A percentile compares a stretch with the other conserved stretches of the same genome.
Conservation (phyloP, 495 filamentous ascomycete species). For the Diplogelasinospora grovesii region DNA sequence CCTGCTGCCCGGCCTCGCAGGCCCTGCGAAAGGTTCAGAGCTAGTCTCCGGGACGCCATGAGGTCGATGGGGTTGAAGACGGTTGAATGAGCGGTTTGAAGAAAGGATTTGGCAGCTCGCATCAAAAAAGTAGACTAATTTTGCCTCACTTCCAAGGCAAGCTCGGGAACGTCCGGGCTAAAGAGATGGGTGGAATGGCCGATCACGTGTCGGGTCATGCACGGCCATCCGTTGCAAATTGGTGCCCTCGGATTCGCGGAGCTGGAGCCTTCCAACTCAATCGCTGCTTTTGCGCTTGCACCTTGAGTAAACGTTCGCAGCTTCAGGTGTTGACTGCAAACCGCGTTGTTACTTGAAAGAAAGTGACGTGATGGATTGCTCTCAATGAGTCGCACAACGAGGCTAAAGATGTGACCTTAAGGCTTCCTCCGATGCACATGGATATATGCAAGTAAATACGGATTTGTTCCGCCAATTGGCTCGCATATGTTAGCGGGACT, state of each 20-base stretch:
- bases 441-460: too few species aligned
- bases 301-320: neutral
- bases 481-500: too few species aligned
- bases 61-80: conserved; percentile 32
- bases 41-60: conserved; percentile 94
- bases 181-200: conserved; percentile 13
- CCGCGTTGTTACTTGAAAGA: too few species aligned
- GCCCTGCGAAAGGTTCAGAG: conserved; percentile 79
- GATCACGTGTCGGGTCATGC: neutral
- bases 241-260: conserved; percentile 2
- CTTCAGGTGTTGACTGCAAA: neutral
- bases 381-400: too few species aligned
- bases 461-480: conserved; percentile 6
- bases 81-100: conserved; percentile 42
- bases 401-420: too few species aligned
- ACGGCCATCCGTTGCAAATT: too few species aligned
- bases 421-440: too few species aligned
- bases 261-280: neutral
- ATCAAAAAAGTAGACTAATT: conserved; percentile 30
- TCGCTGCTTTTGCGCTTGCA: neutral
- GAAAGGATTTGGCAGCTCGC: conserved; percentile 18
- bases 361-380: too few species aligned
- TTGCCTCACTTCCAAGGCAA: conserved; percentile 31
- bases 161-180: conserved; percentile 27
- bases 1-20: conserved; percentile 70